A percentile compares a stretch with the other conserved stretches of the same genome.
phyloP scores from a whole-genome alignment of 2,329 filamentous ascomycete genomes.

The Aspergillus arachidicola region DNA sequence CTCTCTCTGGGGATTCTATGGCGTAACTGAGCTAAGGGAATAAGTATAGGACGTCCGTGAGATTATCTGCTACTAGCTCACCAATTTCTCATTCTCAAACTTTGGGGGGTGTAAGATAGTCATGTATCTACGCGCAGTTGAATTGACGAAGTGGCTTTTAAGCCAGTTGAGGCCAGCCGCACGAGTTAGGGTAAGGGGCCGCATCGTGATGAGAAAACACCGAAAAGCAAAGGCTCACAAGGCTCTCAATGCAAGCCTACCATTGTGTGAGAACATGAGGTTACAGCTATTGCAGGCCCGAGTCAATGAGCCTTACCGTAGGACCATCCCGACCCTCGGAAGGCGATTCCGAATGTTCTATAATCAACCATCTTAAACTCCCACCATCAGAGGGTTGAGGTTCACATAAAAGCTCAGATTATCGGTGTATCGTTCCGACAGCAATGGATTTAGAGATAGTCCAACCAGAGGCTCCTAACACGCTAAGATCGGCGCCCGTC shows the following conservation, averaged over 20 bases:
- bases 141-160: background rate
- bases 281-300: too few relatives aligned
- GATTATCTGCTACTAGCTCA: background rate
- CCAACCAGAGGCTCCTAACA: background rate
- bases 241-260: background rate
- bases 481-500: background rate
- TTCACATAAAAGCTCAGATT: background rate
- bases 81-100: slow-evolving; percentile 30
- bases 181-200: background rate
- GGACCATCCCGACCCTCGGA: background rate
- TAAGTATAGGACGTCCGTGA: background rate
- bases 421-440: background rate
- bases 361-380: background rate
- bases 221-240: background rate
- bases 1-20: slow-evolving; percentile 34
- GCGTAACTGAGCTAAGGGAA: slow-evolving; percentile 25
- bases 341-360: background rate
- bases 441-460: background rate
- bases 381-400: background rate
- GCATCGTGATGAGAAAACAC: background rate
- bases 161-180: background rate
- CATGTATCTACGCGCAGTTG: background rate
- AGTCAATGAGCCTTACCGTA: background rate
- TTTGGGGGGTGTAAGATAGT: slow-evolving; percentile 23
- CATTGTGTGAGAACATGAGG: too few relatives aligned